Conservation (phyloP, 164 flowering plant genomes). For the grape (Vitis vinifera) region ASM3070453v1 NC_081816.1:9077001-9077500, state of each 20-base stretch:
- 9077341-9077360: neutral
- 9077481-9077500: conserved; percentile 23
- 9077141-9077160: too few species aligned
- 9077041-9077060: neutral
- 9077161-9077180: too few species aligned
- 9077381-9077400: conserved; percentile 77
- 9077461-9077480: conserved; percentile 34
- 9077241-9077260: neutral
- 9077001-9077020: too few species aligned
- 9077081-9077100: neutral
- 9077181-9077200: too few species aligned
- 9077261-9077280: neutral
- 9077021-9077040: too few species aligned
- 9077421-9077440: conserved; percentile 96
- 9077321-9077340: neutral
- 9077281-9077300: neutral
- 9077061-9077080: neutral
- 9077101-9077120: too few species aligned
- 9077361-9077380: conserved; percentile 3
- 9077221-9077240: too few species aligned
- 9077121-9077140: too few species aligned
- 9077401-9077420: conserved; percentile 94
- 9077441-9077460: conserved; percentile 78
- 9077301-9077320: neutral
- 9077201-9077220: too few species aligned